Percentiles rank a stretch among this genome's conserved stretches.
phyloP scores from a whole-genome alignment of 441 rosid species.

The Cnidoscolus chayamansa region DNA sequence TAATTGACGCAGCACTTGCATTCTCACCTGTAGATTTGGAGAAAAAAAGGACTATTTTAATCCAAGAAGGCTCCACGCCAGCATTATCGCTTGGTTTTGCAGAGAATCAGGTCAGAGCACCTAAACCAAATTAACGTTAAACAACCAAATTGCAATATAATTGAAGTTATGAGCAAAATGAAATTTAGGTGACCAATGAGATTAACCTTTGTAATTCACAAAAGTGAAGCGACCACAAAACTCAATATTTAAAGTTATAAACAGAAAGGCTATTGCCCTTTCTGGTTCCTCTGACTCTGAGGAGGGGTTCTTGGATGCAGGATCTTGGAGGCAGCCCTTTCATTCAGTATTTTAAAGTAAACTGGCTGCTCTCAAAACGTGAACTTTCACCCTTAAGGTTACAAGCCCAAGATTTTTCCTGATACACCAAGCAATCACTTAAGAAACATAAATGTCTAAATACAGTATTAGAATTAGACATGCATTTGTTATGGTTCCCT shows the following conservation, averaged over 20 bases:
- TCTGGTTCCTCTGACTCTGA: background rate
- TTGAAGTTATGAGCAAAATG: too few relatives aligned
- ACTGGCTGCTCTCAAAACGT: background rate
- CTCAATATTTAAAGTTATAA: background rate
- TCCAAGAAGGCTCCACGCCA: too few relatives aligned
- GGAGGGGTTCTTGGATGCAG: background rate
- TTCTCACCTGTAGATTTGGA: too few relatives aligned
- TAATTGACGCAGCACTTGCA: too few relatives aligned
- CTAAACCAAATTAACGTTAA: too few relatives aligned
- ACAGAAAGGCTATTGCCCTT: background rate
- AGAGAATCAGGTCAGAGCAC: too few relatives aligned
- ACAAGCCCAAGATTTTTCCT: background rate
- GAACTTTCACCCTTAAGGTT: background rate
- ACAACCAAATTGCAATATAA: too few relatives aligned
- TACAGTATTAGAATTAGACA: background rate
- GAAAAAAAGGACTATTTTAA: too few relatives aligned
- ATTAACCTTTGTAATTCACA: conserved; percentile 9
- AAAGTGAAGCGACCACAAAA: background rate
- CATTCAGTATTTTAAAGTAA: background rate
- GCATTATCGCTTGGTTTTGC: too few relatives aligned
- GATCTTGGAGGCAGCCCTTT: background rate
- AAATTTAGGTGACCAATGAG: too few relatives aligned
- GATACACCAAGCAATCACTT: background rate
- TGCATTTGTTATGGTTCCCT: background rate
- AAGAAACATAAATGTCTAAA: background rate